These are phyloP conservation scores for Catunica adiposa DNA, from an alignment of 2,329 filamentous ascomycete species.

Conservation along the genomic window DNA sequence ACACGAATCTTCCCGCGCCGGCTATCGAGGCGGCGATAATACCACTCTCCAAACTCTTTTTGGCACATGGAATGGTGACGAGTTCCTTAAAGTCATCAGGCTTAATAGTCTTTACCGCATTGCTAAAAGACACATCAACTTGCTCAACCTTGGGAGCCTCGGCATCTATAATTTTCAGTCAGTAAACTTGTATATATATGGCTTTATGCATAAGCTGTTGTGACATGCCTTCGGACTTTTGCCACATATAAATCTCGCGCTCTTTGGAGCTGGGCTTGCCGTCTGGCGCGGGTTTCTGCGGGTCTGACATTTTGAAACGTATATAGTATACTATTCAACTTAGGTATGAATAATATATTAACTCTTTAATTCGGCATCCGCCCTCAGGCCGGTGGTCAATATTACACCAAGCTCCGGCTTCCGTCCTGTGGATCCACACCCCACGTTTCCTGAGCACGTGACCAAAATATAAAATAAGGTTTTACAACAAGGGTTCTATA, in stretches of 20 bases:
- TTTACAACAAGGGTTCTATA: background rate
- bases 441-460: background rate
- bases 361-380: background rate
- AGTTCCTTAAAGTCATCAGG: constrained; percentile 53
- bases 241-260: constrained; percentile 9
- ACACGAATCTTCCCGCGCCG: constrained; percentile 56
- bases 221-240: constrained; percentile 8
- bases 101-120: constrained; percentile 52
- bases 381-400: background rate
- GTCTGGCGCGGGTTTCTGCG: background rate
- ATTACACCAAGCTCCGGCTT: background rate
- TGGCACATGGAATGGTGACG: constrained; percentile 66
- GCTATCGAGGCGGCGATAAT: constrained; percentile 64
- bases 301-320: constrained; percentile 4
- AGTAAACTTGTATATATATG: background rate
- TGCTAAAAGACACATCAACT: constrained; percentile 24
- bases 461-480: background rate
- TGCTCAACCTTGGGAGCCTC: background rate
- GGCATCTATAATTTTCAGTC: background rate
- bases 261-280: constrained; percentile 3
- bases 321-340: too few species aligned
- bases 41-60: constrained; percentile 67
- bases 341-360: background rate
- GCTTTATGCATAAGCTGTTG: too few species aligned
- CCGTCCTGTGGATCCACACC: background rate